phyloP scores from a whole-genome alignment of 1,284 basidiomycete species.

The Cutaneotrichosporon sp. region DNA sequence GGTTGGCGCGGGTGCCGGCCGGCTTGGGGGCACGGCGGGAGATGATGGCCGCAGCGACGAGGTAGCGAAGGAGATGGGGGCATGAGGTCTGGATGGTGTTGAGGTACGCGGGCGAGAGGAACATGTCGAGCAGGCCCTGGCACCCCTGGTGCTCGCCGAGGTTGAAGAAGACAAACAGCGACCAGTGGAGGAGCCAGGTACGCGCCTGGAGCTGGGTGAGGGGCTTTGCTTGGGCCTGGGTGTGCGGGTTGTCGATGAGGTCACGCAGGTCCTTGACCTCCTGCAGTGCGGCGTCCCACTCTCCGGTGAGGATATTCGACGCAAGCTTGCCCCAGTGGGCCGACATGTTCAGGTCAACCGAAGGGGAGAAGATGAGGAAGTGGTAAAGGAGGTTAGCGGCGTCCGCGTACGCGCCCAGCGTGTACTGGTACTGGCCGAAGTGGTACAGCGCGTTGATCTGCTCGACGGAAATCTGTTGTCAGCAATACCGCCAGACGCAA shows the following conservation, averaged over 20 bases:
- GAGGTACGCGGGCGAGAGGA: constrained; percentile 91
- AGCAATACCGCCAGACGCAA: not conserved
- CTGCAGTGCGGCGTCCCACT: constrained; percentile 88
- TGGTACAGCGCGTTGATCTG: constrained; percentile 96
- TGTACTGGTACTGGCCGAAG: constrained; percentile 97
- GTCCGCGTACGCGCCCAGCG: constrained; percentile 91
- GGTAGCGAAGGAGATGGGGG: constrained; percentile 93
- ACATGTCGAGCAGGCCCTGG: constrained; percentile 90
- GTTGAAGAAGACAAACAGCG: constrained; percentile 97
- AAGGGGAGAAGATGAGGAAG: constrained; percentile 93
- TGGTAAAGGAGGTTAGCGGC: constrained; percentile 98
- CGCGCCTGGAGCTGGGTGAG: constrained; percentile 85
- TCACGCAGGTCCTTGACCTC: constrained; percentile 92
- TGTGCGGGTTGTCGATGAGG: constrained; percentile 65
- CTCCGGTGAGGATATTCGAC: constrained; percentile 88
- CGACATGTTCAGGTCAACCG: constrained; percentile 83
- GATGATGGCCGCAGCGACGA: constrained; percentile 86
- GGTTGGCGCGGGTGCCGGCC: constrained; percentile 51
- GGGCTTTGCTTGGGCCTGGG: constrained; percentile 56
- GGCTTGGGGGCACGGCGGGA: constrained; percentile 62
- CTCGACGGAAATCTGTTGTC: constrained; percentile 72
- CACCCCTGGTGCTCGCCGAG: constrained; percentile 72
- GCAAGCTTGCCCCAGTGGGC: constrained; percentile 98
- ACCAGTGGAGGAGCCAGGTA: constrained; percentile 97
- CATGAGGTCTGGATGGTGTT: constrained; percentile 95